Evolutionary conservation across 129 eudicot genomes (phyloP), one percentile per base, ranked within the genome.

Genomic region (Lactuca saligna): DNA sequence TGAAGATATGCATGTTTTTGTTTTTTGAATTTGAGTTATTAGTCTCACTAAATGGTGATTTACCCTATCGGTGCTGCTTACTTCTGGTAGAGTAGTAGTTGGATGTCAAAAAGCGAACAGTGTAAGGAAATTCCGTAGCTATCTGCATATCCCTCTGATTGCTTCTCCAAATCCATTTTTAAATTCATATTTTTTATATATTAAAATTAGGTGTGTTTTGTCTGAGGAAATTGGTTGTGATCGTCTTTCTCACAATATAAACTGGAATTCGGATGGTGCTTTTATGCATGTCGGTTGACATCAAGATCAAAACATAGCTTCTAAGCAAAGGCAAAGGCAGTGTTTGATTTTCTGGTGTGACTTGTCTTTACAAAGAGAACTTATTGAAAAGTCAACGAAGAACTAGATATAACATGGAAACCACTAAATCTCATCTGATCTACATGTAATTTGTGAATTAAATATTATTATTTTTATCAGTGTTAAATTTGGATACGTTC

Each of bases 1-100:
- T 67, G 63, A 63, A 72, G 83, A 79, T 79, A 77, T 77, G 79
- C 84, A 75, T 74, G 84, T 66, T 69, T 78, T 57, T 44, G 65
- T 82, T 66, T 64, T 78, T 46, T 44, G 66, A 12, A 65, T 57
- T 57, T 57, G 59, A 39, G 60, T 65, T 56, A 55, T 42, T 56
- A 60, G 66, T 65, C 57, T 57, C 17, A 34, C 15, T 49, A 35
- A 49, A 10, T 35, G 68, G 3, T 61, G n/a, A 4, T 71, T 33
- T 58, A 59, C 46, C 33, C 20, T 34, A 33, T 59, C 8, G 20
- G 49, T 2, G 6, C 33, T 59, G 49, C 6, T 8, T 70, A 31
- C 8, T 8, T 70, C 49, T 31, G 15, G 42, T 14, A 56, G 66
- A 39, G 15, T 42, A 57, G 16, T 29, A 25, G 65, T 29, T 57